A percentile compares a stretch with the other conserved stretches of the same genome.
phyloP scores from a whole-genome alignment of 2,329 filamentous ascomycete genomes.

The Claviceps sp. region DNA sequence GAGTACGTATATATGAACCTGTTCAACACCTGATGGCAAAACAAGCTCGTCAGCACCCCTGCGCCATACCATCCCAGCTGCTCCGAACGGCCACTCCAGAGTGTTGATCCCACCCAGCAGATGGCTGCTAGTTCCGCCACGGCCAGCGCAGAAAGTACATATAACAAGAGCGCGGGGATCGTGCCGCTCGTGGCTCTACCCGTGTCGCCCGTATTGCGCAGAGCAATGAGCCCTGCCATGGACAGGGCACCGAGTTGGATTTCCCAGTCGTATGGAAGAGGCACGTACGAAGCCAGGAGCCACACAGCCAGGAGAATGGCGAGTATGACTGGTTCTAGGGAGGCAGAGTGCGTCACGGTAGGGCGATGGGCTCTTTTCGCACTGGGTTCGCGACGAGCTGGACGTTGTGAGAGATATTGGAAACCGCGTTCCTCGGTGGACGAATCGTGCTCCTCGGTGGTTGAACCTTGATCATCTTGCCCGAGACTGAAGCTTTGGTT shows the following conservation, averaged over 20 bases:
- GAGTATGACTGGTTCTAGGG: slow-evolving; percentile 11
- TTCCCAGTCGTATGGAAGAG: slow-evolving; percentile 13
- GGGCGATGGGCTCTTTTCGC: background rate
- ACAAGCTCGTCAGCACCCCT: slow-evolving; percentile 17
- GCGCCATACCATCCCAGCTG: slow-evolving; percentile 15
- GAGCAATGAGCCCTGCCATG: slow-evolving; percentile 16
- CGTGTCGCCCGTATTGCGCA: slow-evolving; percentile 17
- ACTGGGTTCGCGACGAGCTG: background rate
- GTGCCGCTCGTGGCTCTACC: slow-evolving; percentile 7
- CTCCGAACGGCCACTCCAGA: slow-evolving; percentile 13
- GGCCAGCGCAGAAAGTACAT: slow-evolving; percentile 14
- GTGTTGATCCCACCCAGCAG: slow-evolving; percentile 21
- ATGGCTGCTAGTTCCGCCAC: slow-evolving; percentile 19
- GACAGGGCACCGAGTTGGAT: slow-evolving; percentile 15
- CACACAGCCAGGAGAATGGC: slow-evolving; percentile 13
- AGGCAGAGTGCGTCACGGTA: background rate
- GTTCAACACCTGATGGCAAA: slow-evolving; percentile 15
- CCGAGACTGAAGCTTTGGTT: slow-evolving; percentile 29
- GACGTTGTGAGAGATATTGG: background rate
- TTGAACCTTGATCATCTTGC: slow-evolving; percentile 15
- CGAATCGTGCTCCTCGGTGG: slow-evolving; percentile 4
- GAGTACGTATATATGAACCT: background rate
- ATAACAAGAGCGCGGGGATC: slow-evolving; percentile 11
- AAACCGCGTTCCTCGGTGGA: background rate
- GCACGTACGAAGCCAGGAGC: slow-evolving; percentile 11